Base-by-base conservation (phyloP, 176 grass and related monocot species). In the Juncus inflexus region DNA sequence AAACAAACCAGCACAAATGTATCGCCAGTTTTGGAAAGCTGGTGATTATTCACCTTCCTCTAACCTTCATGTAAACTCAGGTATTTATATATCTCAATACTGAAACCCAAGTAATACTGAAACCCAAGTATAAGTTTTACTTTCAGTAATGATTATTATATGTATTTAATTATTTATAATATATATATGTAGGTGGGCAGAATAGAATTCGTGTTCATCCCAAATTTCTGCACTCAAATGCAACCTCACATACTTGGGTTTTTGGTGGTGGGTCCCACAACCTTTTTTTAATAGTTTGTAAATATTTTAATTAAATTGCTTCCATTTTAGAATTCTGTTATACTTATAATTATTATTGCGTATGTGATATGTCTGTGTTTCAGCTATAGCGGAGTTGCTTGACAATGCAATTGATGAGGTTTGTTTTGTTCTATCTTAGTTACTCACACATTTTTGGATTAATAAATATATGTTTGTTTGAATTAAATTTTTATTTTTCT, bases 141-240 rank as follows among this genome's bases (percentile, higher is more conserved):
- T 73, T 72, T 35, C 45, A 42, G 16, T 4, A 36, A 38, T 50
- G 28, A 60, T 52, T 74, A 50, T 58, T 9, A 35, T 10, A 3
- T 59, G 5, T 37, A 37, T 50, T 16, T 83, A 64, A 38, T 87
- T 11, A 65, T 35, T 9, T 49, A 60, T 76, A 19, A 4, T 36
- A 77, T 52, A 65, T 63, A 72, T 9, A 62, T 58, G 67, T 12
- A 83, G 84, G 55, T 83, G 61, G 49, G 0, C 76, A 83, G 37
- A 83, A 87, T 60, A 65, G 50, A 38, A 65, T 87, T 42, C 65
- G 72, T 76, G 58, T 87, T 66, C 76, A 83, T 69, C 84, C 84
- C 69, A 87, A 87, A 63, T 87, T 87, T 70, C 84, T 87, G 63
- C 84, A 83, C 65, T 87, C 84, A 5, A 87, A 87, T 73, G 84